phyloP scores from a whole-genome alignment of 2,329 filamentous ascomycete species.

The Exophiala lecanii-corni region DNA sequence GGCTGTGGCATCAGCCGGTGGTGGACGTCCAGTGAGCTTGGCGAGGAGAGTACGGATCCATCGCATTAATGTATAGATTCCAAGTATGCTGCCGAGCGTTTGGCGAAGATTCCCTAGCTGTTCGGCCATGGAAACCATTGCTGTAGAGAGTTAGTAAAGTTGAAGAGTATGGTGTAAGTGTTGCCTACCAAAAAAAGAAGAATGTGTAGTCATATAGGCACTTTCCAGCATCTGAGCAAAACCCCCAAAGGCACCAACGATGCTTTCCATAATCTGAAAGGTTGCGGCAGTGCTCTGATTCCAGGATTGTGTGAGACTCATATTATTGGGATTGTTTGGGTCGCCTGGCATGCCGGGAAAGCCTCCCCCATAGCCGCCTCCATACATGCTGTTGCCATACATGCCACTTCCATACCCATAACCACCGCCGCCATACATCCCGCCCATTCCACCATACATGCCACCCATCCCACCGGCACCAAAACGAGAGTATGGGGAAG shows the following conservation, averaged over 20 bases:
- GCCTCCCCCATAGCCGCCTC: constrained; percentile 41
- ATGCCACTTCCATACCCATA: constrained; percentile 39
- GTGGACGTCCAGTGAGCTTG: constrained; percentile 86
- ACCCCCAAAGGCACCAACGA: constrained; percentile 92
- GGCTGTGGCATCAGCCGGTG: constrained; percentile 77
- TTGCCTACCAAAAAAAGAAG: constrained; percentile 86
- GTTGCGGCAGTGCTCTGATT: constrained; percentile 92
- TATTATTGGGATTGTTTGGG: constrained; percentile 72
- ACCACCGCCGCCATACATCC: constrained; percentile 38
- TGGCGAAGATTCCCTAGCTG: constrained; percentile 92
- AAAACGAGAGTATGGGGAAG: constrained; percentile 52
- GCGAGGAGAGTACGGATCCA: constrained; percentile 91
- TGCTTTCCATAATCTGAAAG: constrained; percentile 96
- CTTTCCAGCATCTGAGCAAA: constrained; percentile 99
- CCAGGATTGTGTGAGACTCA: constrained; percentile 88
- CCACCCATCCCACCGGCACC: constrained; percentile 39
- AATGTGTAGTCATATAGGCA: constrained; percentile 99
- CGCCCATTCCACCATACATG: constrained; percentile 40
- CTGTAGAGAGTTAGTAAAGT: constrained; percentile 43
- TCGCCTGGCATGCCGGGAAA: constrained; percentile 45
- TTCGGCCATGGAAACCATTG: constrained; percentile 97
- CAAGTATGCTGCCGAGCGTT: constrained; percentile 86
- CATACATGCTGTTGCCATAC: constrained; percentile 44
- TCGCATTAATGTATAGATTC: constrained; percentile 91
- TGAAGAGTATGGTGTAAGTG: not conserved